Evolutionary conservation across 148 eudicot species (phyloP).

Genomic region (Selenicereus undatus): DNA sequence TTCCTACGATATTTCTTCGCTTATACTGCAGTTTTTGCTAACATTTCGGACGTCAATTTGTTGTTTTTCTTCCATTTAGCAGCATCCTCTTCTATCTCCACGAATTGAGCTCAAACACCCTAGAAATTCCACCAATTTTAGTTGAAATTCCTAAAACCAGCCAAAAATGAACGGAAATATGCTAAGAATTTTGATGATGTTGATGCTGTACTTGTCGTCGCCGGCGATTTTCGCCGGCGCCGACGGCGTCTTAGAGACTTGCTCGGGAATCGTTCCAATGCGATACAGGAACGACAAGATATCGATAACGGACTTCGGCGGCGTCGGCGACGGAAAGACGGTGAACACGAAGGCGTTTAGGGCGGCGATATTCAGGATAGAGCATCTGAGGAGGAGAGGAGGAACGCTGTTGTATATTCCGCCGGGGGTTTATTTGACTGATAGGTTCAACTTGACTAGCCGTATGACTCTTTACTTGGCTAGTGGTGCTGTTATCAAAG

Average conservation of each 20-base stretch:
- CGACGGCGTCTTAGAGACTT: slow-evolving; percentile 35
- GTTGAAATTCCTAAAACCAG: background rate
- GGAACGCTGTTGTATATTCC: slow-evolving; percentile 84
- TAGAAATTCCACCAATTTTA: background rate
- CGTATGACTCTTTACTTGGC: slow-evolving; percentile 93
- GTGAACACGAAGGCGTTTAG: slow-evolving; percentile 77
- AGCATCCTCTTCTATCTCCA: background rate
- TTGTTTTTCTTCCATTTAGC: too few species aligned
- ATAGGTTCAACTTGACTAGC: slow-evolving; percentile 73
- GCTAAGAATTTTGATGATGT: background rate
- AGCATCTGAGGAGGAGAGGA: slow-evolving; percentile 57
- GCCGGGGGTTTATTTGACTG: slow-evolving; percentile 75
- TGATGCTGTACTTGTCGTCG: slow-evolving; percentile 14
- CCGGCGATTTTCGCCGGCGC: background rate
- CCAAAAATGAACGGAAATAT: background rate
- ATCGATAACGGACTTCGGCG: slow-evolving; percentile 80
- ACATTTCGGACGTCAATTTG: too few species aligned
- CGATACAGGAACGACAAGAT: slow-evolving; percentile 52
- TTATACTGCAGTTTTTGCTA: too few species aligned
- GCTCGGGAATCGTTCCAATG: slow-evolving; percentile 79
- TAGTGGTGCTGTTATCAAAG: slow-evolving; percentile 80
- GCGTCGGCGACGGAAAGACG: slow-evolving; percentile 78
- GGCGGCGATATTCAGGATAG: slow-evolving; percentile 66
- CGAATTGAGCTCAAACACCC: background rate
- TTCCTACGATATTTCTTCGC: too few species aligned